Evolutionary conservation across 345 rosid genomes (phyloP).

Genomic region (Lepidium africanum): DNA sequence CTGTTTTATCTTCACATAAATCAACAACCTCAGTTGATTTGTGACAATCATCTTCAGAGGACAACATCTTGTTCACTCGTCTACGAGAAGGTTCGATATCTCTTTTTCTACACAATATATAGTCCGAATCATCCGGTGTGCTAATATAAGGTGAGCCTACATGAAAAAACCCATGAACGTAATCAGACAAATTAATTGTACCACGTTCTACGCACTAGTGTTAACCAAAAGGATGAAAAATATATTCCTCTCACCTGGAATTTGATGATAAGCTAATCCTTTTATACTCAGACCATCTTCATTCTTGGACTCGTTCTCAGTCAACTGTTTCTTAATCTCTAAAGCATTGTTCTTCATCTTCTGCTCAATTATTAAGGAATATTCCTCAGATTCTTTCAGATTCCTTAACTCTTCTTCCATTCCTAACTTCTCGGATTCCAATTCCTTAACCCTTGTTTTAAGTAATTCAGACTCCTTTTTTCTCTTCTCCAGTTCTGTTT

Average conservation of each 20-base stretch:
- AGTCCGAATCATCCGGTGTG: constrained; percentile 21
- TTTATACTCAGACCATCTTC: not conserved
- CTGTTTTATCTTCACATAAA: constrained; percentile 45
- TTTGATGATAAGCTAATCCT: constrained; percentile 6
- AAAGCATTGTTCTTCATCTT: constrained; percentile 38
- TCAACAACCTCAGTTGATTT: constrained; percentile 29
- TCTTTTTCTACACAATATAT: constrained; percentile 12
- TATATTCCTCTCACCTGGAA: constrained; percentile 15
- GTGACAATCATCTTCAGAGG: constrained; percentile 35
- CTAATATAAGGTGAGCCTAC: constrained; percentile 33
- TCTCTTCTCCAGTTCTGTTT: constrained; percentile 31
- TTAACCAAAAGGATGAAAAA: not conserved
- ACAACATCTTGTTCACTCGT: constrained; percentile 35
- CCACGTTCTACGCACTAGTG: not conserved
- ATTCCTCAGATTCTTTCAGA: constrained; percentile 23
- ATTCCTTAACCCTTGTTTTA: constrained; percentile 13
- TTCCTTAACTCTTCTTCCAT: constrained; percentile 12
- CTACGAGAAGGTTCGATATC: constrained; percentile 1
- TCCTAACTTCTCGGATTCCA: constrained; percentile 31
- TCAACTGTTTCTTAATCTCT: constrained; percentile 42
- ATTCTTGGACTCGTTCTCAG: constrained; percentile 35
- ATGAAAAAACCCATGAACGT: not conserved
- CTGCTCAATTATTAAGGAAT: constrained; percentile 32
- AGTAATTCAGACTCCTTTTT: constrained; percentile 29
- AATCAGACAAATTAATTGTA: not conserved